Evolutionary conservation across 352 stramenopile genomes (phyloP), one percentile per base, ranked within the genome.

Genomic region (Blastocystis sp.): DNA sequence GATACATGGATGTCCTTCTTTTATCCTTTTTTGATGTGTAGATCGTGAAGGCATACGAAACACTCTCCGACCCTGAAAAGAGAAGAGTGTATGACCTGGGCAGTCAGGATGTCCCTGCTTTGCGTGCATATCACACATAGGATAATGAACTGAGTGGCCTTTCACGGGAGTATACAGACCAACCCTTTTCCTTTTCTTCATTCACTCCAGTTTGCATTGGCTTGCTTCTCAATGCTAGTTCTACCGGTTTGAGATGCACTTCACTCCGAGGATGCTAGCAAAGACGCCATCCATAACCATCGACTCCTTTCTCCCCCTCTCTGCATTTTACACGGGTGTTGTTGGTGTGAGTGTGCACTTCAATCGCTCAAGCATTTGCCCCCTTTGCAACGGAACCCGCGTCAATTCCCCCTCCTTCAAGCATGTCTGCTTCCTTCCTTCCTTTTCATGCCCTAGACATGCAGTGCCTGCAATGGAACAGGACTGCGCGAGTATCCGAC

Each of bases 21-120:
- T 59, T 11, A 1, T 56, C 66, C 19, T 11, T 19, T 43, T 61
- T 14, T 14, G 28, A 56, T 17, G 23, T 11, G 11, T 64, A 84
- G 74, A 84, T 84, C 66, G 74, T 84, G 38, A 84, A 84, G 38
- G 74, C 74, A 2, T 84, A 84, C 66, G 74, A 84, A 67, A 41
- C 48, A n/a, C 53, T 84, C 2, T 84, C 74, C 19, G 74, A 84
- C 52, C 74, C 74, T 48, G 74, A 70, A 14, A 66, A 56, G 59
- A 41, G 56, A n/a, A 28, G 60, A 28, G 28, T 69, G n/a, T 84
- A 84, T 34, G 74, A 84, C 41, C 11, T 67, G 17, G 38, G 52
- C 41, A 53, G 74, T 2, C 34, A 56, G 14, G 61, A 84, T 17
- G 74, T 69, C 2, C 11, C 7, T 38, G 1, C 45, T 56, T 84